phyloP scores from a whole-genome alignment of 2,329 filamentous ascomycete genomes.

The Podosphaera aphanis region DNA sequence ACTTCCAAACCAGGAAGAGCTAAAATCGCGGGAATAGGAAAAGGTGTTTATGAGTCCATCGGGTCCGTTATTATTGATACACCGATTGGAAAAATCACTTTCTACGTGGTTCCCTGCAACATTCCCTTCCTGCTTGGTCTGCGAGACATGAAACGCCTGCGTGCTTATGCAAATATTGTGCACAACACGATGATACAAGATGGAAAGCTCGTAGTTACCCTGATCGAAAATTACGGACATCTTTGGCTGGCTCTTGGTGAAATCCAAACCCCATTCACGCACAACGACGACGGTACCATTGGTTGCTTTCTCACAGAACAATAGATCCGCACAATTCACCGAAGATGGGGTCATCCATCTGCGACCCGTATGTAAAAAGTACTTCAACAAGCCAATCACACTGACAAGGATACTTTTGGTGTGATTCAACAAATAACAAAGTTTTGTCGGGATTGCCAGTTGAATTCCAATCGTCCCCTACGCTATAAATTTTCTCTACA shows the following conservation, averaged over 20 bases:
- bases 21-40: conserved; percentile 1
- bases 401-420: not conserved
- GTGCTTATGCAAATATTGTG: not conserved
- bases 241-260: not conserved
- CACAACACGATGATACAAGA: not conserved
- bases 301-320: not conserved
- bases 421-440: not conserved
- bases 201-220: not conserved
- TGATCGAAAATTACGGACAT: not conserved
- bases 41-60: not conserved
- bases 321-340: not conserved
- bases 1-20: not conserved
- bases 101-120: not conserved
- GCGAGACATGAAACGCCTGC: not conserved
- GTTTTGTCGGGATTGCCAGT: not conserved
- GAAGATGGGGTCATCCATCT: not conserved
- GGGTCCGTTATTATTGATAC: not conserved
- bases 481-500: not conserved
- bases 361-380: not conserved
- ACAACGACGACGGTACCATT: not conserved
- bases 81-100: not conserved
- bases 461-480: not conserved
- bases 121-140: not conserved
- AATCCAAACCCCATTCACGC: not conserved
- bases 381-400: not conserved